These are phyloP conservation scores for Aspergillus asperescens DNA, from an alignment of 495 filamentous ascomycete genomes.

Conservation along the genomic window DNA sequence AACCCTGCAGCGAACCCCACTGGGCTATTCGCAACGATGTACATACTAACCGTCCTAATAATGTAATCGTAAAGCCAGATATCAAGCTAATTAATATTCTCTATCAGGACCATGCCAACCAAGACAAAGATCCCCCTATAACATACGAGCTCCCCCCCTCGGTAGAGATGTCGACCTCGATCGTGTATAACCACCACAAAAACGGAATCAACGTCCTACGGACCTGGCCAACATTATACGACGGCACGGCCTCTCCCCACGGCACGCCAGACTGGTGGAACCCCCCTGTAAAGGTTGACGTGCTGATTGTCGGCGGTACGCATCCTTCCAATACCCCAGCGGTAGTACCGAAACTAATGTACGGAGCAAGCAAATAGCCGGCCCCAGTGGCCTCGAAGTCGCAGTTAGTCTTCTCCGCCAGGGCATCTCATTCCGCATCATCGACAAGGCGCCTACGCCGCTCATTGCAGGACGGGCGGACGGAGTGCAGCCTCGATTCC, in stretches of 20 bases:
- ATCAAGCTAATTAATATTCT: too few relatives aligned
- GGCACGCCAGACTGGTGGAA: conserved; percentile 2
- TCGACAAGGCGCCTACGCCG: not conserved
- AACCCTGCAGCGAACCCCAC: too few relatives aligned
- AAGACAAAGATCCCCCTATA: too few relatives aligned
- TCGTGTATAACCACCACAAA: too few relatives aligned
- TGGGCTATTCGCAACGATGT: too few relatives aligned
- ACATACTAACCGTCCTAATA: too few relatives aligned
- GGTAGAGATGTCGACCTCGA: too few relatives aligned
- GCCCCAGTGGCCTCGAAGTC: not conserved
- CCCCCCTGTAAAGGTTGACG: conserved; percentile 22
- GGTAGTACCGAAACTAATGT: not conserved
- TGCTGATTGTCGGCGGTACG: conserved; percentile 30
- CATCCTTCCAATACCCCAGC: not conserved
- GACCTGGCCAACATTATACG: conserved; percentile 11
- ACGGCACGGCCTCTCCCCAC: conserved; percentile 3
- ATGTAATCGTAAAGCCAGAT: too few relatives aligned
- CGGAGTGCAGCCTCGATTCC: conserved; percentile 32
- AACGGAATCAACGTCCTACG: too few relatives aligned
- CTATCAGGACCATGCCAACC: too few relatives aligned
- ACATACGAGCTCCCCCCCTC: too few relatives aligned
- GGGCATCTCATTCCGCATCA: not conserved
- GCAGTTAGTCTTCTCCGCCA: not conserved
- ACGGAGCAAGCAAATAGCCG: not conserved
- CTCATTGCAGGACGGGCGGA: conserved; percentile 21